phyloP scores from a whole-genome alignment of 805 yeast genomes.

The Grigorovia humatica region DNA sequence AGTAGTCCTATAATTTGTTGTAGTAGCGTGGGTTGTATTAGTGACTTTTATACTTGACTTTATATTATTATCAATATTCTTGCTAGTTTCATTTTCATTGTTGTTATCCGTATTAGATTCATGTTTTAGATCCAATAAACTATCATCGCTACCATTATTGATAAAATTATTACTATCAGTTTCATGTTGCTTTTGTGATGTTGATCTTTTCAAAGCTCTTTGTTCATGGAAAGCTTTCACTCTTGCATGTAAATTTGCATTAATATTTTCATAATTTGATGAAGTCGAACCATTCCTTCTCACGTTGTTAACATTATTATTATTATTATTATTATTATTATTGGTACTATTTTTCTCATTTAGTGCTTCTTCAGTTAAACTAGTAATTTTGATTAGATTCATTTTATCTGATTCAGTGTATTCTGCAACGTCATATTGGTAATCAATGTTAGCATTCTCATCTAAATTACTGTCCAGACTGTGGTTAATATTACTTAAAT shows the following conservation, averaged over 20 bases:
- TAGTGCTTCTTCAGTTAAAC: not conserved
- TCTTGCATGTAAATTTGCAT: conserved; percentile 78
- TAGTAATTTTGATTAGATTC: not conserved
- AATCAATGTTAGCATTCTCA: too few species aligned
- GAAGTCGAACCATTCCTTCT: conserved; percentile 20
- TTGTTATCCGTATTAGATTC: not conserved
- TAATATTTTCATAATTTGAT: conserved; percentile 32
- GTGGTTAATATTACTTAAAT: too few species aligned
- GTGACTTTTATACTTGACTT: not conserved
- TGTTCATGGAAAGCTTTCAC: conserved; percentile 80
- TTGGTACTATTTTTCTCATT: not conserved
- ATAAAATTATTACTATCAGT: not conserved
- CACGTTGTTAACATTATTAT: conserved; percentile 1
- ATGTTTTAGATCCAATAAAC: not conserved
- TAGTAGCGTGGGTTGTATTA: not conserved
- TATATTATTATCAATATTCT: not conserved
- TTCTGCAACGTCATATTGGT: not conserved
- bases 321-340: not conserved
- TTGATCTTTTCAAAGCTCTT: conserved; percentile 40
- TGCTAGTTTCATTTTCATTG: not conserved
- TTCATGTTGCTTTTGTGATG: conserved; percentile 14
- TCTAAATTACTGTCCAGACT: too few species aligned
- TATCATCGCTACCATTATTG: not conserved
- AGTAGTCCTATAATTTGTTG: conserved; percentile 7
- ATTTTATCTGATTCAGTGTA: not conserved